Conservation (phyloP, 352 stramenopile species). For the Pythium dissotocum region DNA sequence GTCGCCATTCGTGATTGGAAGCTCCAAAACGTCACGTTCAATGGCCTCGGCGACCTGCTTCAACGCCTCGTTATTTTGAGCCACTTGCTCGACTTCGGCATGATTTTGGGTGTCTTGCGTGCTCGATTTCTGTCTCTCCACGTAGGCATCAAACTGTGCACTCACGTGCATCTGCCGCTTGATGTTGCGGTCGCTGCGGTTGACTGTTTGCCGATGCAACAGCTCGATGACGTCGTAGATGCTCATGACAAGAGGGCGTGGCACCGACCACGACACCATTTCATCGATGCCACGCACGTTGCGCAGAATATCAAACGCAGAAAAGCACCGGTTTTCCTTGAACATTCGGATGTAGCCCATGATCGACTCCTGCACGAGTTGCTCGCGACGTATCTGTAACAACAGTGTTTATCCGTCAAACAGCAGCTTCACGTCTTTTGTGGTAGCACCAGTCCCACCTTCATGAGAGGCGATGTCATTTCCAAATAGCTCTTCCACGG, state of each 20-base stretch:
- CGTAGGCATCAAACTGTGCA: conserved; percentile 42
- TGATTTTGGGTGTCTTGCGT: neutral
- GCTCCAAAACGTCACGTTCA: conserved; percentile 45
- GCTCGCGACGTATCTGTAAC: conserved; percentile 53
- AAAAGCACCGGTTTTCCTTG: conserved; percentile 50
- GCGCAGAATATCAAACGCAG: conserved; percentile 56
- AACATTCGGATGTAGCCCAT: conserved; percentile 41
- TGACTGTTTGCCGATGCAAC: conserved; percentile 42
- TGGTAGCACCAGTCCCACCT: conserved; percentile 29
- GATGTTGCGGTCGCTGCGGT: conserved; percentile 45
- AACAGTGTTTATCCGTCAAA: neutral
- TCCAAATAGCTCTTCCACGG: conserved; percentile 48
- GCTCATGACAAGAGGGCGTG: conserved; percentile 40
- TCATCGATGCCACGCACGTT: conserved; percentile 48
- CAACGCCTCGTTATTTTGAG: conserved; percentile 13
- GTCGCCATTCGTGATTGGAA: conserved; percentile 34
- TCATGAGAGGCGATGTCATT: conserved; percentile 37
- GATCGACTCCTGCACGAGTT: conserved; percentile 44
- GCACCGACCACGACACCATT: conserved; percentile 56
- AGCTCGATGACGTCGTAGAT: conserved; percentile 62
- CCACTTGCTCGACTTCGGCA: neutral
- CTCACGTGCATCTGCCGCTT: conserved; percentile 44
- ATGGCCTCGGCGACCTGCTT: conserved; percentile 31
- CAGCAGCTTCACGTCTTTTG: neutral
- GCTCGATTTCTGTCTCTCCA: conserved; percentile 3